A percentile compares a stretch with the other conserved stretches of the same genome.
Evolutionary conservation across 2,329 filamentous ascomycete genomes (phyloP).

Genomic region (Pyrenochaeta sp.): DNA sequence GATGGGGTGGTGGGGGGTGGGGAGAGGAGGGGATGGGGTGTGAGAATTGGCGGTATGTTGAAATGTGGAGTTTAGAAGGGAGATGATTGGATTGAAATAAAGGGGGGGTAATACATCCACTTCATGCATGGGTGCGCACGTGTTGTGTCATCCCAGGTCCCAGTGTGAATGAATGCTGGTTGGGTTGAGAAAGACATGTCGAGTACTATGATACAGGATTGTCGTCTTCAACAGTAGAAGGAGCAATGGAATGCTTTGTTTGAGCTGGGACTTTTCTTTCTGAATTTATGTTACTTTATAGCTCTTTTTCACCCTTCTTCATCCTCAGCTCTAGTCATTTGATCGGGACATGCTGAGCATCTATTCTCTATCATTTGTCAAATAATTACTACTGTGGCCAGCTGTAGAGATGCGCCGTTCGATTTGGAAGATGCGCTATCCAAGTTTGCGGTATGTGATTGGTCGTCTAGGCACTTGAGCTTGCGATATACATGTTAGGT

Average conservation of each 20-base stretch:
- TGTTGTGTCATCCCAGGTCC: slow-evolving; percentile 14
- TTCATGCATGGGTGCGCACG: slow-evolving; percentile 20
- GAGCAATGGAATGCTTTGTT: neutral
- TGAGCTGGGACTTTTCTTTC: neutral
- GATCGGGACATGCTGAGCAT: too few species aligned
- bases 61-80: neutral
- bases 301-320: too few species aligned
- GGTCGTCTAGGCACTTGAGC: neutral
- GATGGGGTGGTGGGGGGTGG: neutral
- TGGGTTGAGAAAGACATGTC: slow-evolving; percentile 16
- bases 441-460: too few species aligned
- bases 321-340: too few species aligned
- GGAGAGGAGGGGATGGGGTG: neutral
- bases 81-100: too few species aligned
- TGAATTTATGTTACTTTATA: too few species aligned
- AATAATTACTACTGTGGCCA: too few species aligned
- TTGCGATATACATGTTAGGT: neutral
- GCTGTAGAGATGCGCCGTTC: too few species aligned
- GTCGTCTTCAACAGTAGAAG: too few species aligned
- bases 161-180: slow-evolving; percentile 17
- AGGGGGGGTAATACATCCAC: too few species aligned
- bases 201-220: neutral
- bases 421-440: too few species aligned
- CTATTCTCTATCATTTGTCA: too few species aligned
- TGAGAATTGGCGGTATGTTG: neutral